phyloP scores from a whole-genome alignment of 1,284 basidiomycete genomes.

The Mycena sp. region DNA sequence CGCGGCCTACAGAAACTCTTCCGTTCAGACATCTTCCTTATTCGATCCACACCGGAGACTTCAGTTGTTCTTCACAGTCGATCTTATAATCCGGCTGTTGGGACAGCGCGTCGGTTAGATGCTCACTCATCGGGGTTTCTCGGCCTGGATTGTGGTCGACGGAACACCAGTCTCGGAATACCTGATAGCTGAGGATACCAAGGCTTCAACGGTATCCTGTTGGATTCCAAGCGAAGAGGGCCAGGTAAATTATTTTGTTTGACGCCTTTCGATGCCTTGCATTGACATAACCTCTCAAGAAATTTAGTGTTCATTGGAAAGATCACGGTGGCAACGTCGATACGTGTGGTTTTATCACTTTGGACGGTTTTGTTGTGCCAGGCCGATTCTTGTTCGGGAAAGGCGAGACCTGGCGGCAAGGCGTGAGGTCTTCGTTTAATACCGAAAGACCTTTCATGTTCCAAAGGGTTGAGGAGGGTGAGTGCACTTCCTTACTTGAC shows the following conservation, averaged over 20 bases:
- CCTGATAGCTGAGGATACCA: conserved; percentile 54
- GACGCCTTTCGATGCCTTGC: neutral
- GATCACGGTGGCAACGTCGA: conserved; percentile 62
- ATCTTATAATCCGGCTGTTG: too few species aligned
- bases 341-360: conserved; percentile 63
- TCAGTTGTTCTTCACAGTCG: too few species aligned
- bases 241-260: conserved; percentile 49
- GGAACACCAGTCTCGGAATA: conserved; percentile 60
- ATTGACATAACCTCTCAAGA: conserved; percentile 42
- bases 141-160: conserved; percentile 69
- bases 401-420: conserved; percentile 57
- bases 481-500: too few species aligned
- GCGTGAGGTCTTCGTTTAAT: conserved; percentile 53
- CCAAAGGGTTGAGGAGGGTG: conserved; percentile 49
- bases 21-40: too few species aligned
- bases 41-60: too few species aligned
- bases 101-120: neutral
- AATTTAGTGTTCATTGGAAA: conserved; percentile 67
- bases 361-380: conserved; percentile 67
- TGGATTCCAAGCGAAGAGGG: conserved; percentile 70
- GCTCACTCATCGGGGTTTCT: conserved; percentile 67
- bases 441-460: conserved; percentile 69
- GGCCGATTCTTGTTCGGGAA: conserved; percentile 65
- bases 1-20: too few species aligned
- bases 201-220: conserved; percentile 59